Evolutionary conservation across 2,329 filamentous ascomycete genomes (phyloP), one percentile per base, ranked within the genome.

Genomic region (Xylaria sp.): DNA sequence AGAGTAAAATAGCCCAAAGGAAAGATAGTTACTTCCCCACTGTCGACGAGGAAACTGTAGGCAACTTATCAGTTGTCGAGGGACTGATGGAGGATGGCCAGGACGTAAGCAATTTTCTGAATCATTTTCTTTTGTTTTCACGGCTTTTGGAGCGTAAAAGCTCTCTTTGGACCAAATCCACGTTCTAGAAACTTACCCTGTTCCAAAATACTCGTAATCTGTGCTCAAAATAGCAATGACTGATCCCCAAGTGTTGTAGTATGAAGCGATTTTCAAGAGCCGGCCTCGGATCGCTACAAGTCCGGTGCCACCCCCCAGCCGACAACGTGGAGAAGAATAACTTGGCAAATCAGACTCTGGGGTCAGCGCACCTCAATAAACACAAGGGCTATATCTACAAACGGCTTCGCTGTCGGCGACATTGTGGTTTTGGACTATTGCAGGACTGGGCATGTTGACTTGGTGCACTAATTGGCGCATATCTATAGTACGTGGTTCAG

Each of bases 261-360:
- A 76, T 54, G 93, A 96, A 66, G 91, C 90, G 29, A 90, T 97
- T 0, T 97, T 97, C 77, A 92, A 90, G 79, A 94, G 92, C 69
- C 81, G 94, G 70, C 94, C 94, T 0, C 91, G 89, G 78, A 88
- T 97, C 71, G 90, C 90, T 70, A 87, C 87, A 11, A 97, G 93
- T 77, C 93, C 94, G 1, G 77, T 89, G 2, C 81, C 82, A 9
- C 86, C 82, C 62, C 86, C 86, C 22, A 39, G 1, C 27, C 53
- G 49, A 39, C 49, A 50, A 7, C 38, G 17, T 36, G 47, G 11
- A 42, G 39, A 60, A 33, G 33, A 49, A 31, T 62, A 47, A 44
- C 20, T 29, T 7, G 17, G 6, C 49, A 27, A 25, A 49, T 33
- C 20, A 45, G 22, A 31, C 36, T 29, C 38, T 50, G 3, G 22